Evolutionary conservation across 1,284 basidiomycete species (phyloP), one percentile per base, ranked within the genome.

Genomic region (Rhizoctonia solani): DNA sequence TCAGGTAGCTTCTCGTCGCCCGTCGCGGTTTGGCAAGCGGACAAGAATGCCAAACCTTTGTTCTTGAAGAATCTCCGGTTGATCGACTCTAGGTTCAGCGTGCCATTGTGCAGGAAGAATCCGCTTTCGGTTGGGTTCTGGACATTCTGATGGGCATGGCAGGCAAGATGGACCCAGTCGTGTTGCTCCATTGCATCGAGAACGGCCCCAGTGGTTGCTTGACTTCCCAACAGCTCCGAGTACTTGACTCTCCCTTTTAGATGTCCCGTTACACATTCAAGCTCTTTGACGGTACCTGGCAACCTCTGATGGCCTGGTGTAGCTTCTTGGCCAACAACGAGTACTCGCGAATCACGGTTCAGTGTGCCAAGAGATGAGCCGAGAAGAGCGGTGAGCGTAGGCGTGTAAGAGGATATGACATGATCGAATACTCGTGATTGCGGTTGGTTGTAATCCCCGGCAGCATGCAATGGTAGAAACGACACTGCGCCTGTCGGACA

Each of bases 401-500:
- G n/a, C n/a, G n/a, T n/a, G n/a, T n/a, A n/a, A n/a, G n/a, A n/a
- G n/a, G n/a, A n/a, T n/a, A n/a, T n/a, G n/a, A n/a, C n/a, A n/a
- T n/a, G n/a, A n/a, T n/a, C n/a, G n/a, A n/a, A n/a, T n/a, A n/a
- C n/a, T n/a, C n/a, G n/a, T n/a, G n/a, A n/a, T n/a, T n/a, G n/a
- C n/a, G n/a, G n/a, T n/a, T n/a, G n/a, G n/a, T n/a, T n/a, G n/a
- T n/a, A n/a, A n/a, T n/a, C n/a, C n/a, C n/a, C n/a, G n/a, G n/a
- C n/a, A n/a, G n/a, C n/a, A n/a, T n/a, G n/a, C n/a, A n/a, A n/a
- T n/a, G 74, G 74, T 25, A 75, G 71, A 42, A 68, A 73, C 46
- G 70, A 59, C 11, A 69, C 54, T 47, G 69, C 50, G 16, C 70
- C 65, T 16, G 66, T 69, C 4, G 70, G 66, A 47, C 73, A 72